Conservation (phyloP, 2,329 filamentous ascomycete genomes). For the Pseudopyricularia javanii region DNA sequence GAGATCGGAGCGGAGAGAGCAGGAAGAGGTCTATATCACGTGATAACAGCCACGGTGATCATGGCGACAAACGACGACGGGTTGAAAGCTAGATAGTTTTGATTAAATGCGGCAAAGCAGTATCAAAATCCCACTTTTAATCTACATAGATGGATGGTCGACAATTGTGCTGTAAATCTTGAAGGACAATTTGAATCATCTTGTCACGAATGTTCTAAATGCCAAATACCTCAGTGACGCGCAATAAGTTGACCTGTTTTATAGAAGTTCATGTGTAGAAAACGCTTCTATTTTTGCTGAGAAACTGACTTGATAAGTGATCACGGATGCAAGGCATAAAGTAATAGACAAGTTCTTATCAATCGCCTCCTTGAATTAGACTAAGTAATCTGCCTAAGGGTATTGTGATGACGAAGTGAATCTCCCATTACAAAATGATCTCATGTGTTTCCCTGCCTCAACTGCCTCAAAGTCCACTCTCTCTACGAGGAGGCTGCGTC, state of each 20-base stretch:
- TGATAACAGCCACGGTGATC: conserved; percentile 36
- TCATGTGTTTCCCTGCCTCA: not conserved
- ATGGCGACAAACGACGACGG: conserved; percentile 43
- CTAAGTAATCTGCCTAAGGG: not conserved
- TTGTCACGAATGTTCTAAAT: too few species aligned
- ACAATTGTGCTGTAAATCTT: too few species aligned
- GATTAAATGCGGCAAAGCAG: too few species aligned
- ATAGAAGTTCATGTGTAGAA: too few species aligned
- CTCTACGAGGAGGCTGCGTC: not conserved
- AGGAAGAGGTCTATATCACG: conserved; percentile 45
- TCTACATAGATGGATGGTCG: too few species aligned
- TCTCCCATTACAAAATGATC: not conserved
- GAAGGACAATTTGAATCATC: too few species aligned
- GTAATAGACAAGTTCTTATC: not conserved
- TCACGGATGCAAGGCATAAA: not conserved
- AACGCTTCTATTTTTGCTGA: too few species aligned
- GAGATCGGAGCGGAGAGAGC: conserved; percentile 31
- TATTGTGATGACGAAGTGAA: not conserved
- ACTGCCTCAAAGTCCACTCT: too few species aligned
- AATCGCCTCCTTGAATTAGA: not conserved
- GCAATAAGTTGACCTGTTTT: too few species aligned
- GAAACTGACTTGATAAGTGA: too few species aligned
- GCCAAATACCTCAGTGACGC: too few species aligned
- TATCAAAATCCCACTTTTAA: too few species aligned
- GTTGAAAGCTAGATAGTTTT: conserved; percentile 28